Base-by-base conservation (phyloP, 768 basidiomycete species). In the Leccinum broughii region DNA sequence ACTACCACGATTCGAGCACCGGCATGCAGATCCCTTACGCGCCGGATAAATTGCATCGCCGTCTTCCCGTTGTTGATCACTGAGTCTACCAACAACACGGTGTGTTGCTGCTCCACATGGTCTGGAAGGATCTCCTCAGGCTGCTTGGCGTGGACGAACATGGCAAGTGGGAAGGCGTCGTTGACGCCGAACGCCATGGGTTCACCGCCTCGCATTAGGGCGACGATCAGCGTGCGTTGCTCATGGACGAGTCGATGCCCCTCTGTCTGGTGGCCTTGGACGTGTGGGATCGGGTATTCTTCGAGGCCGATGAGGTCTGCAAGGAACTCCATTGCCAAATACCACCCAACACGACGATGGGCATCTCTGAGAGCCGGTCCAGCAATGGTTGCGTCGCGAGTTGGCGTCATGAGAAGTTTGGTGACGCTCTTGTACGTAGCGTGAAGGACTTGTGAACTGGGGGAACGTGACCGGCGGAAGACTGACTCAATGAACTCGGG, bases 331-430 rank as follows among this genome's bases (percentile, higher is more conserved):
- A 59, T 61, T 54, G 60, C 60, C 48, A 61, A 54, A 54, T 61
- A 61, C 60, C 60, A 61, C 46, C 60, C 60, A 59, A 61, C 60
- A 54, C 60, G 60, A 61, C 57, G 58, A 59, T 61, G 60, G 48
- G 60, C 60, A 34, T 59, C 57, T 60, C 60, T 61, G 60, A 61
- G 60, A 54, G 60, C 60, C 8, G 60, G 60, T 54, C 60, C 57
- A 54, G 60, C 60, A 51, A 61, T 61, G 52, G 60, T 59, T 60
- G 60, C 60, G 26, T 61, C 4, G 53, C 60, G 57, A 59, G 60
- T 61, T 59, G 60, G 60, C 6, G 57, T 61, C 60, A 54, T 61
- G 48, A 61, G 60, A 34, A 61, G 60, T 51, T 61, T 61, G 17
- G 57, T 53, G 35, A 57, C 53, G 58, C 52, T 54, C 60, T 54